Evolutionary conservation across 23 red algal species (phyloP).

Genomic region (Cyanidiococcus yangmingshanensis): DNA sequence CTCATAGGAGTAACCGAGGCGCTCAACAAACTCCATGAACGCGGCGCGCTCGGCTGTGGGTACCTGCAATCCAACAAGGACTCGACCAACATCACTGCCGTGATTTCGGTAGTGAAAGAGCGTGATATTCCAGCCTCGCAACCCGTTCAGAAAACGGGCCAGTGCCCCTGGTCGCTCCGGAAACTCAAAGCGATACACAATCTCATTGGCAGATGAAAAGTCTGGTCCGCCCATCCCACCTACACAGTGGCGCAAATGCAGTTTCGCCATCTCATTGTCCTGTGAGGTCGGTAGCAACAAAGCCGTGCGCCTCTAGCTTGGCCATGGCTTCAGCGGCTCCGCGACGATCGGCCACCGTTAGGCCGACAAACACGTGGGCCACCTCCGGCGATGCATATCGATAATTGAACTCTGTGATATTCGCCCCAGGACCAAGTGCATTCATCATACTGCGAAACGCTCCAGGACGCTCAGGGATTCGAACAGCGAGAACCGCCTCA

Average conservation of each 20-base stretch:
- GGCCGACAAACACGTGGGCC: constrained; percentile 84
- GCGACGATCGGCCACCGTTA: constrained; percentile 33
- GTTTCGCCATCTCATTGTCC: constrained; percentile 95
- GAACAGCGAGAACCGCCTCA: constrained; percentile 87
- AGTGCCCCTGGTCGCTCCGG: constrained; percentile 87
- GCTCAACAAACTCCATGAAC: constrained; percentile 36
- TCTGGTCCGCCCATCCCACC: constrained; percentile 33
- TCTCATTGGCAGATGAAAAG: constrained; percentile 33
- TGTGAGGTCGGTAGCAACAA: constrained; percentile 48
- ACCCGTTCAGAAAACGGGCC: constrained; percentile 40
- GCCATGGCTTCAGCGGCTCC: constrained; percentile 32
- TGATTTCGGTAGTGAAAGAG: constrained; percentile 99
- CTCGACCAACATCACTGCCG: constrained; percentile 80
- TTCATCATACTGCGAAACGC: constrained; percentile 61
- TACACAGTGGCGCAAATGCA: constrained; percentile 86
- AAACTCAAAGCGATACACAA: constrained; percentile 84
- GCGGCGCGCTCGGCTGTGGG: constrained; percentile 19
- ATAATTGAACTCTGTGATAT: constrained; percentile 97
- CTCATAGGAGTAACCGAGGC: constrained; percentile 24
- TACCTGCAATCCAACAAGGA: constrained; percentile 64
- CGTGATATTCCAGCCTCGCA: constrained; percentile 70
- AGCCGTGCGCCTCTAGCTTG: constrained; percentile 24
- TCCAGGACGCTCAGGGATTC: constrained; percentile 78
- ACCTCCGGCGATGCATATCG: constrained; percentile 39
- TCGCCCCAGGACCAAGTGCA: constrained; percentile 47